Evolutionary conservation across 306 rosid genomes (phyloP), one percentile per base, ranked within the genome.

Genomic region (Hippophae rhamnoides): DNA sequence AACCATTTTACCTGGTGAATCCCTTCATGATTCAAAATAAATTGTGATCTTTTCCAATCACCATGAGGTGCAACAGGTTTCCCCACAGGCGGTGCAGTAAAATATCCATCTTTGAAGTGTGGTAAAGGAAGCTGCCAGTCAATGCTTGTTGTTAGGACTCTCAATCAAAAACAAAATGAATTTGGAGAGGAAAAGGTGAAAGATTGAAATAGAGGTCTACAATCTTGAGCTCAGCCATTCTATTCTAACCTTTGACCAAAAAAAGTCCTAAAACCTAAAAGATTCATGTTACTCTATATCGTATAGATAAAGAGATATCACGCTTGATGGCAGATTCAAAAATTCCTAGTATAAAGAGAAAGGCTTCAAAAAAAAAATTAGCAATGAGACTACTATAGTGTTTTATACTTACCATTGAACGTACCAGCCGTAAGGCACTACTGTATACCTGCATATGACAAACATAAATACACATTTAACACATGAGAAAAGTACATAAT

Each of bases 391-490:
- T 59, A 51, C 43, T 55, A 69, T 46, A 49, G 63, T 53, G 27
- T 27, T 43, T 65, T 42, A 8, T 58, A 76, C 94, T 92, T 77
- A 92, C 99, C 99, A 92, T 88, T 63, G 97, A 92, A 26, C 95
- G 93, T 69, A 92, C 99, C 77, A 92, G 81, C 74, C 97, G 83
- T 86, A 92, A 72, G 76, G 99, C 99, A 80, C 96, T 92, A 69
- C 88, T 92, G 81, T 92, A 92, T 68, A 92, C 98, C 98, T 92
- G 86, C 43, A 52, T 43, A 62, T 45, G 52, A 50, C 48, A 44
- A 53, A 43, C 42, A 61, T 14, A n/a, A 67, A 60, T 60, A 49
- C 61, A 43, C 61, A 52, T 43, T 41, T 43, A 67, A 48, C 57
- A 67, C 44, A 52, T n/a, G n/a, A 52, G 59, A 50, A 13, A 7